phyloP scores from a whole-genome alignment of 2,329 filamentous ascomycete genomes.

The Paecilomyces variotii region DNA sequence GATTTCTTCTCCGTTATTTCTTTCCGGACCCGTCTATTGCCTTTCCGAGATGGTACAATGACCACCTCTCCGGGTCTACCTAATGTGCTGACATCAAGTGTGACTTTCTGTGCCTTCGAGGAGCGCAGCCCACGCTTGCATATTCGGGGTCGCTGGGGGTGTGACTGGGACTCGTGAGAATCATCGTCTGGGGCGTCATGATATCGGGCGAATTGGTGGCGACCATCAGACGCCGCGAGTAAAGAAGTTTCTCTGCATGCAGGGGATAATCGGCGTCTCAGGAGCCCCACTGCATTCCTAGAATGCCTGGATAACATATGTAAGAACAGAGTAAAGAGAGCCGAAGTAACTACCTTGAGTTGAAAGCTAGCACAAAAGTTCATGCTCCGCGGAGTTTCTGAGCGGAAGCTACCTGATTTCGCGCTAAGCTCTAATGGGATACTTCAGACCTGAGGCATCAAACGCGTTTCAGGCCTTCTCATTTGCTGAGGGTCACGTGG shows the following conservation, averaged over 20 bases:
- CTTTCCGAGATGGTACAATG: slow-evolving; percentile 20
- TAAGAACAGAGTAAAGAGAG: background rate
- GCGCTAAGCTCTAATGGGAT: background rate
- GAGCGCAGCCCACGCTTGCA: slow-evolving; percentile 4
- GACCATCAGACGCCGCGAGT: background rate
- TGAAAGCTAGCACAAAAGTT: background rate
- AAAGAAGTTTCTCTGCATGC: background rate
- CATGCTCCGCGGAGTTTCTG: background rate
- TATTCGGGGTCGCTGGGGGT: background rate
- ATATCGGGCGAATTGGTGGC: background rate
- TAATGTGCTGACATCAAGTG: slow-evolving; percentile 24
- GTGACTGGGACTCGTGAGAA: background rate
- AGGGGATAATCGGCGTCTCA: background rate
- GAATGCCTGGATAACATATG: background rate
- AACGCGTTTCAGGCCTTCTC: too few relatives aligned
- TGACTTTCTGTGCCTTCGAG: slow-evolving; percentile 8
- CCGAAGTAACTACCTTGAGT: background rate
- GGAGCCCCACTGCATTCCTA: background rate
- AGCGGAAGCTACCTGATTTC: background rate
- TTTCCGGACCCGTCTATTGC: slow-evolving; percentile 9
- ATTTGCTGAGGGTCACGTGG: too few relatives aligned
- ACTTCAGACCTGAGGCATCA: background rate
- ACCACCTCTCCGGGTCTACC: slow-evolving; percentile 32
- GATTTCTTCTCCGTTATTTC: slow-evolving; percentile 4
- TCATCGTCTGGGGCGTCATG: background rate